Base-by-base conservation (phyloP, 2,329 filamentous ascomycete genomes). In the Sphaerostilbella broomeana region DNA sequence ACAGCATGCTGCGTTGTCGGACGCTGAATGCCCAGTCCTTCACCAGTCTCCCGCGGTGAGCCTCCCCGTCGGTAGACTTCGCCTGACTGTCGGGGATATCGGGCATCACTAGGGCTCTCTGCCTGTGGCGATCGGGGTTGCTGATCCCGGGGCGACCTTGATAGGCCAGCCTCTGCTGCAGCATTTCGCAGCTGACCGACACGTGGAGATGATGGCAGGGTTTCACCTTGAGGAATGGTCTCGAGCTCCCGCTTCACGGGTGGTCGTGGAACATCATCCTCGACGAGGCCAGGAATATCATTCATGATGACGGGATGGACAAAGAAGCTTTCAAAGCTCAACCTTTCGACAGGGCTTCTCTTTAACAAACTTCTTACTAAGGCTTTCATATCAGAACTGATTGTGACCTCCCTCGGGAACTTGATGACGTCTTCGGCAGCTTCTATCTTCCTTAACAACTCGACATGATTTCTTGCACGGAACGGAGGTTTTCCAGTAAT, bases 401-500 rank as follows among this genome's bases (percentile, higher is more conserved):
- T 77, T 34, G 75, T 68, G 21, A 78, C 75, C 35, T 88, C 84
- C 51, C 78, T 77, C 0, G 84, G 79, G 51, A 97, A 97, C 48
- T 75, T 79, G 61, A 97, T 94, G 46, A 77, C 71, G 57, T 97
- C 90, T 47, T 94, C 84, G 13, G 84, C 81, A 44, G 82, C 82
- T 60, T 97, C 90, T 48, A 98, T 98, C 66, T 85, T 92, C 45
- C 86, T 79, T 29, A 97, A 73, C 24, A 98, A 69, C 59, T 98
- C 92, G 27, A 98, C 89, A 56, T 98, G 92, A 57, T 98, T 97
- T 40, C 79, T 79, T 21, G 92, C 92, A 49, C 87, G 76, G 64
- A 97, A 98, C 0, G 92, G 92, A 16, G 92, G 88, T 46, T 79
- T 83, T 38, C 89, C 90, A 6, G 82, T 86, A 45, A 92, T 79